Evolutionary conservation across 306 rosid genomes (phyloP).

Genomic region (Astragalus glycyphyllos): DNA sequence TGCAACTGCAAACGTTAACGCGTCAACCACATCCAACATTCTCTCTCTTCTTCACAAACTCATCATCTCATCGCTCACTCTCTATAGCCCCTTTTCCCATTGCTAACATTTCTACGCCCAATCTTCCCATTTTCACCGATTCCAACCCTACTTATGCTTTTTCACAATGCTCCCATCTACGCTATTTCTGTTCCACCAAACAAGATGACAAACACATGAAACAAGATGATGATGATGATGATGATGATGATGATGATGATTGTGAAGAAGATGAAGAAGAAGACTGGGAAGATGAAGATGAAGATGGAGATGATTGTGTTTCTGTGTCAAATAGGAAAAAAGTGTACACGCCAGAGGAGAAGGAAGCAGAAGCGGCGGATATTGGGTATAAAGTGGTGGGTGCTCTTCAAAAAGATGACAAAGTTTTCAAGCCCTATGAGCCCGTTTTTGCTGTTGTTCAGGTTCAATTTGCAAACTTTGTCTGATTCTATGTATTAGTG

Average conservation of each 20-base stretch:
- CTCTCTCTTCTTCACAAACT: conserved; percentile 48
- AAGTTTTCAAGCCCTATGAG: conserved; percentile 73
- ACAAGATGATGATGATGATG: conserved; percentile 27
- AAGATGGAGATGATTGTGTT: conserved; percentile 45
- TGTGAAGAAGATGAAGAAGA: conserved; percentile 41
- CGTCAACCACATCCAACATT: conserved; percentile 62
- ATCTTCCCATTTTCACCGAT: conserved; percentile 34
- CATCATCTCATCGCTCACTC: conserved; percentile 47
- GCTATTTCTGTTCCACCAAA: conserved; percentile 62
- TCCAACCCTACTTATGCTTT: conserved; percentile 34
- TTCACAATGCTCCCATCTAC: conserved; percentile 47
- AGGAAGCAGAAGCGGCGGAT: conserved; percentile 69
- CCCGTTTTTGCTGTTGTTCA: conserved; percentile 85
- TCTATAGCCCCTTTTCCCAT: conserved; percentile 35
- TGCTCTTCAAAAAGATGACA: conserved; percentile 60
- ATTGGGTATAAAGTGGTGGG: conserved; percentile 81
- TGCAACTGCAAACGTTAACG: conserved; percentile 60
- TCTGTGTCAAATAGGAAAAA: conserved; percentile 48
- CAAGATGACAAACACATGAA: conserved; percentile 39
- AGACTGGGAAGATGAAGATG: not conserved
- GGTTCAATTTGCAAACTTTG: conserved; percentile 48
- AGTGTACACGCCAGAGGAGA: conserved; percentile 74
- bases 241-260: conserved; percentile 42
- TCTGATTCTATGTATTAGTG: not conserved
- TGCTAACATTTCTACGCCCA: conserved; percentile 29